Conservation (phyloP, 1,284 basidiomycete genomes). For the Ceratobasidium theobromae region DNA sequence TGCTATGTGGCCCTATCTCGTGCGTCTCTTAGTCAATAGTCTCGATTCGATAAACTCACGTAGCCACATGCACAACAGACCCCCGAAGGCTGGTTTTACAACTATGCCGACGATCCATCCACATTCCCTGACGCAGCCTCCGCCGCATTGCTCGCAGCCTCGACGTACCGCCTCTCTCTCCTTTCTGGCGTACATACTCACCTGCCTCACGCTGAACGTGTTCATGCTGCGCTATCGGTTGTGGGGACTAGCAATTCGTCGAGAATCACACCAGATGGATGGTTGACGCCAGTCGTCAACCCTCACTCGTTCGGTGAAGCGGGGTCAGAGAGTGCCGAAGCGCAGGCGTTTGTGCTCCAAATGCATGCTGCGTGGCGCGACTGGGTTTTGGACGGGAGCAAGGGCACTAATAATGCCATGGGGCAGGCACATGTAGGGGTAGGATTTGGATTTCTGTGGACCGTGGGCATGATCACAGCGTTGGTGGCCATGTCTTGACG, state of each 20-base stretch:
- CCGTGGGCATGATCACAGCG: neutral
- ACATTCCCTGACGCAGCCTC: conserved; percentile 35
- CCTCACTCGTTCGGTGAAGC: conserved; percentile 32
- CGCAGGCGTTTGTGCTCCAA: conserved; percentile 36
- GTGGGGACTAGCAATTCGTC: neutral
- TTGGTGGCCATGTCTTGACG: neutral
- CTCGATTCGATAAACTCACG: neutral
- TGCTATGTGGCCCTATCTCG: conserved; percentile 20
- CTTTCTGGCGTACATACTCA: conserved; percentile 21
- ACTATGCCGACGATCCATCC: conserved; percentile 17
- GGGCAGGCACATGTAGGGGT: neutral
- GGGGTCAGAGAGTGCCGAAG: conserved; percentile 36
- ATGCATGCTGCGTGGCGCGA: conserved; percentile 36
- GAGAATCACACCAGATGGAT: conserved; percentile 23
- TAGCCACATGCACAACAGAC: neutral
- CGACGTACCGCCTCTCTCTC: conserved; percentile 35
- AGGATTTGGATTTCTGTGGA: neutral
- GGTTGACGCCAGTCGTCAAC: conserved; percentile 36
- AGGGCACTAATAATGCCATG: conserved; percentile 18
- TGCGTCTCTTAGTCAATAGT: neutral
- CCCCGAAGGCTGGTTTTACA: conserved; percentile 17
- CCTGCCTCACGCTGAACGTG: conserved; percentile 13
- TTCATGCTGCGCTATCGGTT: conserved; percentile 7
- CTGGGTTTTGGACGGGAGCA: conserved; percentile 28
- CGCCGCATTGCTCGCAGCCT: conserved; percentile 34